Evolutionary conservation across 495 filamentous ascomycete species (phyloP).

Genomic region (Sordaria brevicollis): DNA sequence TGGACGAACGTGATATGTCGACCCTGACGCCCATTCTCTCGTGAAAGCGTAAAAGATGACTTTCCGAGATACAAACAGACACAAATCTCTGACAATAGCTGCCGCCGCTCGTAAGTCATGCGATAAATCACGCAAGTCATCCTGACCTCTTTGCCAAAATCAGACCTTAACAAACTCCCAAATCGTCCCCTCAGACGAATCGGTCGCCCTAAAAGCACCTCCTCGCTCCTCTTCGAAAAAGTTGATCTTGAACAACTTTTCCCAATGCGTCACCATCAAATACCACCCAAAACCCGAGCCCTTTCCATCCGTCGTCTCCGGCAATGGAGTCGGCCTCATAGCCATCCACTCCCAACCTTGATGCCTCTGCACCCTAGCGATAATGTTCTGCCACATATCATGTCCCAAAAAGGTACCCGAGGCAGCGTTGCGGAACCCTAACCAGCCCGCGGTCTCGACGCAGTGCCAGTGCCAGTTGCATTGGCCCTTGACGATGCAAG

Average conservation of each 20-base stretch:
- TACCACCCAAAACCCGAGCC: too few species aligned
- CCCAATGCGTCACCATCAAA: not conserved
- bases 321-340: not conserved
- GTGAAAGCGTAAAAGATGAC: not conserved
- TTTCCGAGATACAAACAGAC: not conserved
- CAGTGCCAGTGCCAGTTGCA: not conserved
- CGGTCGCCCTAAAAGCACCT: not conserved
- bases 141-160: not conserved
- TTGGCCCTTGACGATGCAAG: not conserved
- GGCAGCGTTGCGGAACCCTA: not conserved
- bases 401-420: not conserved
- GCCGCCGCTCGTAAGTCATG: not conserved
- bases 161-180: not conserved
- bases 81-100: not conserved
- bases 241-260: not conserved
- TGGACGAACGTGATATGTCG: not conserved
- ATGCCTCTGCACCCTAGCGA: not conserved
- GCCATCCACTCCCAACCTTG: not conserved
- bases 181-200: not conserved
- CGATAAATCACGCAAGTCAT: not conserved
- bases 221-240: not conserved
- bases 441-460: not conserved
- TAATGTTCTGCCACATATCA: not conserved
- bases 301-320: not conserved
- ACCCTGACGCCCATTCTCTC: not conserved